Evolutionary conservation across 352 stramenopile species (phyloP).

Genomic region (Hyphochytrium catenoides): DNA sequence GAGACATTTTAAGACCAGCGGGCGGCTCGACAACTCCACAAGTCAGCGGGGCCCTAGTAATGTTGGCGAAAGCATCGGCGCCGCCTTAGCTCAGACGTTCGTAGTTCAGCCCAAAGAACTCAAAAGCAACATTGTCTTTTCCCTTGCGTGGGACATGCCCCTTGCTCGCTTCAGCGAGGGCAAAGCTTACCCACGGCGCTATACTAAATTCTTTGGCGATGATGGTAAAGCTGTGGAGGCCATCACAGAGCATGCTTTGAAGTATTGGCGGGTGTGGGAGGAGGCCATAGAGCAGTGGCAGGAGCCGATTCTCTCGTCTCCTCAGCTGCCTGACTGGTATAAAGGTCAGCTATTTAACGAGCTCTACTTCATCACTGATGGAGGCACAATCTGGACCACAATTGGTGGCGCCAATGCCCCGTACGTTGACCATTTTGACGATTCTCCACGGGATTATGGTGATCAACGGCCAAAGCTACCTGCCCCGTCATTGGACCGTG

Average conservation of each 20-base stretch:
- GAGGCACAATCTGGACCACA: conserved; percentile 14
- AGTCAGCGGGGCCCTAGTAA: not conserved
- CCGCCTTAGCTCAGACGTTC: conserved; percentile 8
- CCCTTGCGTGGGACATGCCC: conserved; percentile 12
- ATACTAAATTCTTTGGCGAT: conserved; percentile 11
- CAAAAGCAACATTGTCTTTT: conserved; percentile 9
- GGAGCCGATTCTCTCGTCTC: conserved; percentile 1
- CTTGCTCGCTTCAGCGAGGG: conserved; percentile 10
- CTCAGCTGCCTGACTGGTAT: conserved; percentile 9
- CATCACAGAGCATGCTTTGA: conserved; percentile 9
- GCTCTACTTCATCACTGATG: conserved; percentile 15
- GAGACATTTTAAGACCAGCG: too few relatives aligned
- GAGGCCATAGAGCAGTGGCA: conserved; percentile 10
- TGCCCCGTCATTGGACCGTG: too few relatives aligned
- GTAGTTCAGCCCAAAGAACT: conserved; percentile 2
- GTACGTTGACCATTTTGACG: too few relatives aligned
- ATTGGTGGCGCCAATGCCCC: too few relatives aligned
- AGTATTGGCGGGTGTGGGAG: conserved; percentile 8
- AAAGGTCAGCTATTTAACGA: conserved; percentile 15
- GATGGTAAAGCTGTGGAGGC: conserved; percentile 4
- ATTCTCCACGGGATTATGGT: too few relatives aligned
- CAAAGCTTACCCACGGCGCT: conserved; percentile 6
- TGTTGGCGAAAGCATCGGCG: conserved; percentile 1
- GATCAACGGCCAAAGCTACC: too few relatives aligned
- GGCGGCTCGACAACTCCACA: too few relatives aligned